These are phyloP conservation scores for Lycium barbarum DNA, from an alignment of 257 asterid species.

Conservation along the genomic window DNA sequence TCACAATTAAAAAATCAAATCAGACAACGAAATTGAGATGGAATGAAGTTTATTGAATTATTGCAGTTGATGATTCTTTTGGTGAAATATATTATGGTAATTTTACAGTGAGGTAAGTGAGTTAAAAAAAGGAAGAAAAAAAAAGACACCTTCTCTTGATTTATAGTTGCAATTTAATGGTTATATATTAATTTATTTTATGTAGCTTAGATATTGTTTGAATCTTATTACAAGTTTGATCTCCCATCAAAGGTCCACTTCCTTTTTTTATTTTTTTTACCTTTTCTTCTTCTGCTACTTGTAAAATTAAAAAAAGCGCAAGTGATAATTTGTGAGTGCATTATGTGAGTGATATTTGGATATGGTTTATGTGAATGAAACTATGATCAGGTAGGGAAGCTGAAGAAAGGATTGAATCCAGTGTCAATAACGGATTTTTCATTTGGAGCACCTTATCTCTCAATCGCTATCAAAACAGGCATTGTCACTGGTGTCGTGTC, in stretches of 20 bases:
- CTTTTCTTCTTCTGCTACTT: too few relatives aligned
- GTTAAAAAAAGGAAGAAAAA: too few relatives aligned
- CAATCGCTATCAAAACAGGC: conserved; percentile 80
- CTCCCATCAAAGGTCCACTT: too few relatives aligned
- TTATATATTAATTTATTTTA: too few relatives aligned
- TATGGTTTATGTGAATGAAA: neutral
- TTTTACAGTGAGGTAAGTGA: neutral
- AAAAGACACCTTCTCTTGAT: too few relatives aligned
- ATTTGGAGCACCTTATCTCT: conserved; percentile 68
- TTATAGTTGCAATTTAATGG: too few relatives aligned
- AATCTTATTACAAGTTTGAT: too few relatives aligned
- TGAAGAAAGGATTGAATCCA: conserved; percentile 96
- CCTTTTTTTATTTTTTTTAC: too few relatives aligned
- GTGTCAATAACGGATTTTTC: conserved; percentile 77
- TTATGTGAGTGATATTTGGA: neutral
- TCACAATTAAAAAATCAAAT: neutral
- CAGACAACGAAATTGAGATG: neutral
- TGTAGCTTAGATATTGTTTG: too few relatives aligned
- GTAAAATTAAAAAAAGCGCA: too few relatives aligned
- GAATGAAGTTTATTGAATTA: neutral
- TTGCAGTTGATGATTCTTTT: neutral
- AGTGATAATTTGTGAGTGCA: too few relatives aligned
- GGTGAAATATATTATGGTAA: neutral
- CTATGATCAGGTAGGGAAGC: conserved; percentile 75
- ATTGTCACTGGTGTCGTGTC: conserved; percentile 85